Conservation (phyloP, 176 grass and related monocot species). For the Avena insularis region DNA sequence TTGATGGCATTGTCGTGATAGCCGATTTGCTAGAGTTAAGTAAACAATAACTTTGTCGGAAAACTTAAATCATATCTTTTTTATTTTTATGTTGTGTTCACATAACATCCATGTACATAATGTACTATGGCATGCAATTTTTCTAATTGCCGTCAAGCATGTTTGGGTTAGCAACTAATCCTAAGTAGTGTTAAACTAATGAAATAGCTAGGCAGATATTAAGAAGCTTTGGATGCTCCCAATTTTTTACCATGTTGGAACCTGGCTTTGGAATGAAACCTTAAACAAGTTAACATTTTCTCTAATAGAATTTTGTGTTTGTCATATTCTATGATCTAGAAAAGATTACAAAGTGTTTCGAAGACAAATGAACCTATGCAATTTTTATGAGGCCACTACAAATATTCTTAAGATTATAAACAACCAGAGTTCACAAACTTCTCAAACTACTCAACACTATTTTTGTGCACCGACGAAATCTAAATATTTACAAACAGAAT, state of each 20-base stretch:
- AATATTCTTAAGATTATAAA: not conserved
- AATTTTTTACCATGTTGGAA: not conserved
- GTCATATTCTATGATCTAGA: not conserved
- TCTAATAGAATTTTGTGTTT: not conserved
- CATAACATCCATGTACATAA: not conserved
- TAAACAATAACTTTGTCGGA: not conserved
- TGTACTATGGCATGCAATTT: not conserved
- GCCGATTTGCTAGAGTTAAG: not conserved
- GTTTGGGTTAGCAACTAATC: not conserved
- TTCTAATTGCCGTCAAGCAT: not conserved
- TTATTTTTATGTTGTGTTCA: not conserved
- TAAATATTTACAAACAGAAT: no score
- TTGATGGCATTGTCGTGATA: not conserved
- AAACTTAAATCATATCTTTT: not conserved
- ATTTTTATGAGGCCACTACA: not conserved
- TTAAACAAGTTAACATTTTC: no score
- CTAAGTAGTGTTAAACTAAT: not conserved
- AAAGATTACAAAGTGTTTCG: not conserved
- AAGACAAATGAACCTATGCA: not conserved
- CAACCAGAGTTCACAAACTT: not conserved
- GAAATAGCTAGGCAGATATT: not conserved
- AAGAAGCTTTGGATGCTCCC: not conserved
- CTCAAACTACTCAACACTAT: not conserved
- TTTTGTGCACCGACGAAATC: not conserved
- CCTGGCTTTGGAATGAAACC: not conserved